phyloP scores from a whole-genome alignment of 306 rosid species.

The Begonia masoniana region DNA sequence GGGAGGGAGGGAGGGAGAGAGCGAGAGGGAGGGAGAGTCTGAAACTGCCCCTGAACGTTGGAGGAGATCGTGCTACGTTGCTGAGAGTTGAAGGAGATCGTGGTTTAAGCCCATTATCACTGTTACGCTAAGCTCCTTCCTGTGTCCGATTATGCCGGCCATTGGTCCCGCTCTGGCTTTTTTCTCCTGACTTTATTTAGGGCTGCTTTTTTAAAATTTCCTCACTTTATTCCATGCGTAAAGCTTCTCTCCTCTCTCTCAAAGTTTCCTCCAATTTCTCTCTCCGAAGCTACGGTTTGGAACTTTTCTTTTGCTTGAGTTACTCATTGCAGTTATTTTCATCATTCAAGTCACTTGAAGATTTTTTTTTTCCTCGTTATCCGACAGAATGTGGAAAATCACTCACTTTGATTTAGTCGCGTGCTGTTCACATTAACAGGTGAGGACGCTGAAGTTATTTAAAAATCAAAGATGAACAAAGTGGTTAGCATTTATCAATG shows the following conservation, averaged over 20 bases:
- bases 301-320: conserved; percentile 2
- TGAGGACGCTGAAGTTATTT: too few relatives aligned
- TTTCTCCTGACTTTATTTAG: not conserved
- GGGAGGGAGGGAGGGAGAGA: not conserved
- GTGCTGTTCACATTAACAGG: too few relatives aligned
- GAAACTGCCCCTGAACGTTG: too few relatives aligned
- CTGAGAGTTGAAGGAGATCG: conserved; percentile 28
- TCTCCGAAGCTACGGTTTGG: conserved; percentile 12
- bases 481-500: too few relatives aligned
- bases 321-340: conserved; percentile 1
- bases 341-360: too few relatives aligned
- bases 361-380: too few relatives aligned
- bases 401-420: too few relatives aligned
- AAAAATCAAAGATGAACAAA: too few relatives aligned
- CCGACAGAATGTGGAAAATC: too few relatives aligned
- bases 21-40: too few relatives aligned
- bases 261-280: conserved; percentile 10
- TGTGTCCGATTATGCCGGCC: conserved; percentile 2
- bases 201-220: not conserved
- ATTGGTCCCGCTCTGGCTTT: conserved; percentile 2
- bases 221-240: conserved; percentile 17
- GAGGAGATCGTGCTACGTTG: not conserved
- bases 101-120: conserved; percentile 16
- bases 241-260: conserved; percentile 14
- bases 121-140: conserved; percentile 24